Base-by-base conservation (phyloP, 139 green algal genomes). In the Microglena sp. region DNA sequence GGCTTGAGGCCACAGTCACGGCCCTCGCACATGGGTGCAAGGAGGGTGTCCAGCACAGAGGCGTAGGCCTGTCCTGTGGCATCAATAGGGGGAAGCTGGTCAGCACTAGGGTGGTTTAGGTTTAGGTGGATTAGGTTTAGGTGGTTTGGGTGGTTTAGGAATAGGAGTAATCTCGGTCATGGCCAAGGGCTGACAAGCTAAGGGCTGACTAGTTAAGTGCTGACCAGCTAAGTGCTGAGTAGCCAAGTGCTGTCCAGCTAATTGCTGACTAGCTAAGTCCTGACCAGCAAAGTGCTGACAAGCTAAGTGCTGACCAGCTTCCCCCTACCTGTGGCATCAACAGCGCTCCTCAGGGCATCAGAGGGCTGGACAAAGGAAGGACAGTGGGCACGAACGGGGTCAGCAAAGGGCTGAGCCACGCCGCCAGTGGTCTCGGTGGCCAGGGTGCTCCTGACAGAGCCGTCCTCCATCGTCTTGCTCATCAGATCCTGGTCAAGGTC, bases 381-480 rank as follows among this genome's bases (percentile, higher is more conserved):
- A 60, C 68, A 74, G 32, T 6, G 1, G 0, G 1, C 4, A 3
- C 27, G 1, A 0, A 61, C 28, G 27, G 27, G 30, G 1, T 26
- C 60, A 0, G 60, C 50, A 3, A 74, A 60, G 36, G 68, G 35
- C 50, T 60, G 26, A 4, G 36, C 30, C 8, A 27, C 4, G 53
- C 33, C 63, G 5, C 2, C 31, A 28, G 60, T 61, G 50, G 68
- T 74, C 1, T 34, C 40, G 28, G 60, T 56, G 28, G 68, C 68
- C 6, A 74, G 33, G 1, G 68, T 74, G 33, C 22, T 62, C 4
- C 61, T 46, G 2, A 2, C 5, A 2, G 68, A 53, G 53, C 68
- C 57, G 24, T 74, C 50, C 1, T 65, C 68, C 45, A 64, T 32
- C 15, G 11, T 5, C 56, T 36, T n/a, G n/a, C n/a, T n/a, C n/a